Base-by-base conservation (phyloP, 805 yeast genomes). In the Komagataella kurtzmanii region DNA sequence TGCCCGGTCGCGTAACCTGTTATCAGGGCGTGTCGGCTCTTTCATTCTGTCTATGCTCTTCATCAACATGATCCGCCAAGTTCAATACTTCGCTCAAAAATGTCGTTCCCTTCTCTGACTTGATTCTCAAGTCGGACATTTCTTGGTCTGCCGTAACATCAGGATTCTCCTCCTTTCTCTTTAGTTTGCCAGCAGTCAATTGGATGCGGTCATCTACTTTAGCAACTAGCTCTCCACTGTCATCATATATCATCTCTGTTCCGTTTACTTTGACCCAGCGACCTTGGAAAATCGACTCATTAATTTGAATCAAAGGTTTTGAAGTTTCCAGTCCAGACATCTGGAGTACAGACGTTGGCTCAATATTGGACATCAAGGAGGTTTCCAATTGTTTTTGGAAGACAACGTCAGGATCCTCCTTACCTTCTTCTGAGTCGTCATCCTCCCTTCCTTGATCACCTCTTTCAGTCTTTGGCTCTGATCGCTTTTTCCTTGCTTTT, bases 221-320 rank as follows among this genome's bases (percentile, higher is more conserved):
- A 14, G 67, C 61, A 3, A 67, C 51, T 40, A 57, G 62, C 24
- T 65, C 64, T 1, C 70, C 72, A 50, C 60, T 61, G 49, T 68
- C 72, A 51, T 68, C 62, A 55, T 66, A 65, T 1, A 67, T 63
- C 46, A 68, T 49, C 50, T 68, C 97, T 0, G 95, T 85, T 0
- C 98, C 98, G 1, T 87, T 82, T 2, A 88, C 65, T 51, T 76
- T 76, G 46, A 75, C 72, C 97, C 97, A 90, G 19, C 72, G 68
- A 1, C 95, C 93, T 63, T 80, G 79, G 62, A 80, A 88, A 3
- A 87, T 65, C 44, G 75, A 71, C 50, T 75, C 74, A 45, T 83
- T 83, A 12, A 80, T 67, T 57, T 76, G 79, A 47, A 82, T 71
- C 18, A 81, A 60, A 4, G 90, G 89, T 36, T 66, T 65, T 18